Evolutionary conservation across 345 rosid species (phyloP).

Genomic region (Citrus australasica): DNA sequence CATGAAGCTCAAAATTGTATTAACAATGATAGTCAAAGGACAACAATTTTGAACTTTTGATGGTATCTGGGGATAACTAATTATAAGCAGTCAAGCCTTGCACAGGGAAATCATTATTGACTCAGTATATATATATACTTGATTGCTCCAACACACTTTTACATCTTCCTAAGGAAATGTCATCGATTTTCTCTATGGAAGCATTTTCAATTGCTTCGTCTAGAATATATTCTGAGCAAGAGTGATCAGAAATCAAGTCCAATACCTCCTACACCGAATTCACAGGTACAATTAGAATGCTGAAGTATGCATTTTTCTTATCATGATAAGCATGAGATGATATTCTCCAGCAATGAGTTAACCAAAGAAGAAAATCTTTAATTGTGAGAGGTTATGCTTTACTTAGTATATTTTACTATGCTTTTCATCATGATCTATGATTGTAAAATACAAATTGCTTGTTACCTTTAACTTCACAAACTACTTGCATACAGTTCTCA

Average conservation of each 20-base stretch:
- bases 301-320: background rate
- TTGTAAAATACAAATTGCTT: slow-evolving; percentile 8
- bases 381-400: background rate
- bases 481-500: slow-evolving; percentile 69
- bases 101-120: background rate
- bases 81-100: background rate
- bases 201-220: background rate
- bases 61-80: too few relatives aligned
- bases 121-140: background rate
- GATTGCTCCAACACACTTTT: background rate
- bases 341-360: background rate
- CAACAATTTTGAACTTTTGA: background rate
- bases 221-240: slow-evolving; percentile 1
- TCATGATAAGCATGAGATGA: background rate
- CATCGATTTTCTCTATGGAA: background rate
- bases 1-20: too few relatives aligned
- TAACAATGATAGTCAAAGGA: too few relatives aligned
- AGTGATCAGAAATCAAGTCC: background rate
- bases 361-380: background rate
- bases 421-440: background rate
- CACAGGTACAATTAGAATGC: background rate
- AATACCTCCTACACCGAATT: background rate
- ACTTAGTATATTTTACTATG: background rate
- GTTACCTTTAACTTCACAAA: slow-evolving; percentile 83
- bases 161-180: background rate